These are phyloP conservation scores for Leishmania lainsoni DNA, from an alignment of 208 protist species.

Conservation along the genomic window DNA sequence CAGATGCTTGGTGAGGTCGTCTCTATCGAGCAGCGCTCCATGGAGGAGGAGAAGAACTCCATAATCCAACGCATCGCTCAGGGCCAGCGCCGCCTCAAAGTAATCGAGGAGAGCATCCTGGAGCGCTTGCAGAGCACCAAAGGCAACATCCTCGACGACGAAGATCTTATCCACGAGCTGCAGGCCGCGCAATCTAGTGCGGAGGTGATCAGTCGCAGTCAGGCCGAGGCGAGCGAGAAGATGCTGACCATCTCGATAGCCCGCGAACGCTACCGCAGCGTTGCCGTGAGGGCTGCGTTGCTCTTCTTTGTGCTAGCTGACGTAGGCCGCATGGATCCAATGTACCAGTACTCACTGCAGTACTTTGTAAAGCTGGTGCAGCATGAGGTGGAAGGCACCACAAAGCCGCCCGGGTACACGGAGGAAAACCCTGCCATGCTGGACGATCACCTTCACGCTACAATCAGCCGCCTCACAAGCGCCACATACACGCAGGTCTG, in stretches of 20 bases:
- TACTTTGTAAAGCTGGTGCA: constrained; percentile 97
- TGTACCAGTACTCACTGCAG: constrained; percentile 99
- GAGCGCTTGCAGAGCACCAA: constrained; percentile 85
- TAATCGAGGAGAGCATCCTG: constrained; percentile 94
- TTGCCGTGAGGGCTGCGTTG: constrained; percentile 91
- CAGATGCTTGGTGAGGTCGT: constrained; percentile 96
- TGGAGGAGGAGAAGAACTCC: constrained; percentile 95
- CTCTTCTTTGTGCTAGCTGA: constrained; percentile 96
- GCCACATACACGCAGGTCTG: constrained; percentile 96
- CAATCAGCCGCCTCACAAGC: constrained; percentile 89
- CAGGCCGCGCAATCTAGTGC: constrained; percentile 94
- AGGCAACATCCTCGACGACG: constrained; percentile 96
- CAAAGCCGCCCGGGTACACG: constrained; percentile 51
- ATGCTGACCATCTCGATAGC: constrained; percentile 92
- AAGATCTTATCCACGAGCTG: constrained; percentile 93
- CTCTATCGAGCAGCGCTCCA: constrained; percentile 90
- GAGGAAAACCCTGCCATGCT: constrained; percentile 66
- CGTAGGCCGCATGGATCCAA: constrained; percentile 95
- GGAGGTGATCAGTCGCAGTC: constrained; percentile 82
- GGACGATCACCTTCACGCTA: constrained; percentile 67
- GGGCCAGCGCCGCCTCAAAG: constrained; percentile 92
- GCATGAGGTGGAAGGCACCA: constrained; percentile 78
- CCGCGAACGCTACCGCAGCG: constrained; percentile 87
- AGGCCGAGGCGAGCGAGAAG: constrained; percentile 92
- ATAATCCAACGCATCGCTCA: constrained; percentile 93